phyloP scores from a whole-genome alignment of 371 early-diverging fungal species.

The Mucor ambiguus region DNA sequence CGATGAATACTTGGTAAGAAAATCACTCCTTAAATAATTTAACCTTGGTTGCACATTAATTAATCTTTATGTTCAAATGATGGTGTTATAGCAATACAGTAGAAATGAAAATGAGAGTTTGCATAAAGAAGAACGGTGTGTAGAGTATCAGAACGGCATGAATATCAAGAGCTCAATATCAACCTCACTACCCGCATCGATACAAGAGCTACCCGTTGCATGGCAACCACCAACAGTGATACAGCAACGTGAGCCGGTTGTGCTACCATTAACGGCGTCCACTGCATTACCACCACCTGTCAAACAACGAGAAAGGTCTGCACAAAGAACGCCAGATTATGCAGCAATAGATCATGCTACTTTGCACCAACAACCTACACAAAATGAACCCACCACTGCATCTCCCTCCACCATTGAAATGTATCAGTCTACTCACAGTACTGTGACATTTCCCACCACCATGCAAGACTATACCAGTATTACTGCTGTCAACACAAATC shows the following conservation, averaged over 20 bases:
- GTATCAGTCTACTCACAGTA: not conserved
- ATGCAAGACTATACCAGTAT: conserved; percentile 7
- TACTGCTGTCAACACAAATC: not conserved
- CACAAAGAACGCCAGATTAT: not conserved
- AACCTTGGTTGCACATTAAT: conserved; percentile 4
- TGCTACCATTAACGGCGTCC: not conserved
- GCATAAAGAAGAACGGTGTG: too few relatives aligned
- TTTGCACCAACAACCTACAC: not conserved
- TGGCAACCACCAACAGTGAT: not conserved
- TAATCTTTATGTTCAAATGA: not conserved
- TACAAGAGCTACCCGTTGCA: not conserved
- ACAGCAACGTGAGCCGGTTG: not conserved
- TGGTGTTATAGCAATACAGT: not conserved
- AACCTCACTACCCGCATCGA: not conserved
- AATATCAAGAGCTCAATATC: not conserved
- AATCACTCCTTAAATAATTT: not conserved
- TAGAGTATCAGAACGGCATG: not conserved
- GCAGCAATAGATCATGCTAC: too few relatives aligned
- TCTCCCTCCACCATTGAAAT: not conserved
- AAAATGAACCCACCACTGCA: not conserved
- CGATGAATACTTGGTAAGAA: conserved; percentile 5
- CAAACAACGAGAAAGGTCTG: not conserved
- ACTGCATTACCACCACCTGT: not conserved
- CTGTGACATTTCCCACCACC: not conserved
- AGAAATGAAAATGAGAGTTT: not conserved